Evolutionary conservation across 1,284 basidiomycete species (phyloP), one percentile per base, ranked within the genome.

Genomic region (Rhodotorula sp.): DNA sequence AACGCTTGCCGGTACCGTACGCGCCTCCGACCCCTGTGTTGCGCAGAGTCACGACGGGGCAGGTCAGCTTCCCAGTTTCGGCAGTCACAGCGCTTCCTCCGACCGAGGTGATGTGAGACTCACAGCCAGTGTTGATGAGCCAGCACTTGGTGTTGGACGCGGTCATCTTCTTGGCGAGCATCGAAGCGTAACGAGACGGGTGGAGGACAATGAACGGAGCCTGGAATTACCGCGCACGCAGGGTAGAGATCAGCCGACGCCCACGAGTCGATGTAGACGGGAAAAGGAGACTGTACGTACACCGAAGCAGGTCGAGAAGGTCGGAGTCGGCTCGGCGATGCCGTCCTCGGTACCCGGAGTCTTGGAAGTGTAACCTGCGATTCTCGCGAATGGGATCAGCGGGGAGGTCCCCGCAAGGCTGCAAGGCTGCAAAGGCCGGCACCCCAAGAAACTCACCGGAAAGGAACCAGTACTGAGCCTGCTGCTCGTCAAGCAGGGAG

Each of bases 171-270:
- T 93, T 90, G 15, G 95, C 93, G 77, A 99, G 87, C 97, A 99
- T 99, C 82, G 90, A 87, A 64, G 95, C 95, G 83, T 99, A 99
- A 76, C 93, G 71, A 15, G 73, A 70, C 31, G 83, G 80, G 84
- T 97, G 95, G 71, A 97, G 91, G 76, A 98, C 91, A 81, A 99
- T 97, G 87, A 99, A 99, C 47, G 97, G 95, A 73, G 97, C 95
- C 54, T 55, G 54, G 1, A 43, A 14, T 43, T 43, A 2, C 38
- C 38, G 10, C 12, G 38, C n/a, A n/a, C 38, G 38, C 38, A 10
- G 34, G 14, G 38, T 43, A 16, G 5, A 28, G 28, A 26, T 26
- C 14, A 54, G 78, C 92, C 93, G 87, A 98, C 98, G 72, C 75
- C 74, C 19, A 45, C 62, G n/a, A 5, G 19, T 10, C 3, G 1